These are phyloP conservation scores for Verticillium albo-atrum DNA, from an alignment of 2,329 filamentous ascomycete species.

Conservation along the genomic window DNA sequence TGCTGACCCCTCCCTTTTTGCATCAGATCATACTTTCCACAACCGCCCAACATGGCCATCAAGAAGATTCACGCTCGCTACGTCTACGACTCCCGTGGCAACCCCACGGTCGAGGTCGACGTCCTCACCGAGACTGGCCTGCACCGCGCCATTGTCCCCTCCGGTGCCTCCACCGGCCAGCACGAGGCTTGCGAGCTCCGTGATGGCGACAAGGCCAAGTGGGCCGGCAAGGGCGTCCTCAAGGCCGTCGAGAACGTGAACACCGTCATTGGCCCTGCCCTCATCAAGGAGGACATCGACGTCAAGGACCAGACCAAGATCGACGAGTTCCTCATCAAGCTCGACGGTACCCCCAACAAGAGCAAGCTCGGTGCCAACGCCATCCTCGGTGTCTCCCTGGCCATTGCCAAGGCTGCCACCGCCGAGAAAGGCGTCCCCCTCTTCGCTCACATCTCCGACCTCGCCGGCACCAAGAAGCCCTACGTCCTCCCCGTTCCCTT, in stretches of 20 bases:
- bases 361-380: constrained; percentile 84
- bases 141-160: constrained; percentile 90
- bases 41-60: constrained; percentile 69
- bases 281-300: constrained; percentile 79
- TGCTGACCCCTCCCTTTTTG: background rate
- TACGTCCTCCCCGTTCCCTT: constrained; percentile 88
- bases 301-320: constrained; percentile 83
- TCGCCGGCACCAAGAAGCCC: constrained; percentile 86
- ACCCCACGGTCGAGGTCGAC: constrained; percentile 97
- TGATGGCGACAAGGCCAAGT: constrained; percentile 83
- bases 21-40: background rate
- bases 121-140: constrained; percentile 89
- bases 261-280: constrained; percentile 69
- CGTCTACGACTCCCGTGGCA: constrained; percentile 97
- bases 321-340: constrained; percentile 79
- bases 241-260: constrained; percentile 88
- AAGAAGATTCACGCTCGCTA: constrained; percentile 87
- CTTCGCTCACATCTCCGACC: constrained; percentile 83
- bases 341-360: constrained; percentile 84
- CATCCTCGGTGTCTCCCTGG: constrained; percentile 80
- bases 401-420: constrained; percentile 82
- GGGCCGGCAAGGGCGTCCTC: constrained; percentile 81
- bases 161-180: constrained; percentile 85
- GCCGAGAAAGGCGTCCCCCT: constrained; percentile 85
- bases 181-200: constrained; percentile 90